Conservation (phyloP, 2,329 filamentous ascomycete species). For the Rhynchosporium secalis region DNA sequence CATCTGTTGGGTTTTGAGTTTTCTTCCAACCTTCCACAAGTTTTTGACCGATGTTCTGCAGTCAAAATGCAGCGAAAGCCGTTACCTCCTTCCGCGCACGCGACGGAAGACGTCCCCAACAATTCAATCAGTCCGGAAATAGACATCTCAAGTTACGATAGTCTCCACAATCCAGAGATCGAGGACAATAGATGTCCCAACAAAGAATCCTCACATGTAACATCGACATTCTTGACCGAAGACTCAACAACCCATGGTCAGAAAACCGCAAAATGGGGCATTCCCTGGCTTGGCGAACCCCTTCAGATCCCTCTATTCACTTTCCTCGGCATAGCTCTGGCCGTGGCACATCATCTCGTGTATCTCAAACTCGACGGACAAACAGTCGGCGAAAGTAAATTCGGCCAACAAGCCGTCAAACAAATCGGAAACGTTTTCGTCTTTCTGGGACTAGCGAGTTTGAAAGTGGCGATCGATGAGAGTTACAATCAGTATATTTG, state of each 20-base stretch:
- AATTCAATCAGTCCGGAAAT: background rate
- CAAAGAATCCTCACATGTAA: background rate
- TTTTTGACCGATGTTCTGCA: background rate
- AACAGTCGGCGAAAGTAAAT: constrained; percentile 1
- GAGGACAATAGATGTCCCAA: background rate
- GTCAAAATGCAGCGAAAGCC: background rate
- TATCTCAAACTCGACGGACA: constrained; percentile 17
- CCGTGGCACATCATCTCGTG: constrained; percentile 26
- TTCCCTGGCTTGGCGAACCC: background rate
- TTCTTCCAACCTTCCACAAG: background rate
- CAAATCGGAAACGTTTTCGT: constrained; percentile 27
- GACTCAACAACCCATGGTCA: background rate
- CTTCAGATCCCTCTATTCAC: background rate
- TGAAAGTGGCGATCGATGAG: constrained; percentile 19
- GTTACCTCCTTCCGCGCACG: background rate
- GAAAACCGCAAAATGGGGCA: constrained; percentile 8
- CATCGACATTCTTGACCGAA: background rate
- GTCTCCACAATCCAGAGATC: background rate
- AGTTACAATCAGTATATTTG: constrained; percentile 30
- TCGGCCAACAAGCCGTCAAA: constrained; percentile 23
- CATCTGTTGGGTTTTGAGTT: background rate
- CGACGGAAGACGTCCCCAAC: background rate
- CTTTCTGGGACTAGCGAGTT: constrained; percentile 21
- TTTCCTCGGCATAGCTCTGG: constrained; percentile 5
- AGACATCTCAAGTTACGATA: background rate